Evolutionary conservation across 768 basidiomycete species (phyloP), one percentile per base, ranked within the genome.

Genomic region (Podaxis rugospora): DNA sequence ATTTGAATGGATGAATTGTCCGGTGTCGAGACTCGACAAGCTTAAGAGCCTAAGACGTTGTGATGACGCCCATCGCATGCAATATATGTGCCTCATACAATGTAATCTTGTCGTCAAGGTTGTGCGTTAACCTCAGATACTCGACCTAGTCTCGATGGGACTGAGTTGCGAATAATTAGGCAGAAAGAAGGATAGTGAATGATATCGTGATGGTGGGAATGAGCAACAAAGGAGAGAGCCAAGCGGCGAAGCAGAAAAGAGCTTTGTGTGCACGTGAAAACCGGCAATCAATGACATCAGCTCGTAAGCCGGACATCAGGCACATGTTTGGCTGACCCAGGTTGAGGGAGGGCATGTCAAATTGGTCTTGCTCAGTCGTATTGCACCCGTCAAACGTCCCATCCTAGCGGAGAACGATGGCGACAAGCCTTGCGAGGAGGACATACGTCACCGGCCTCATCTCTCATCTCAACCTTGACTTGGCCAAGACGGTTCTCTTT

Each of bases 401-500:
- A 11, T 16, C 18, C 49, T 39, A 36, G 37, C 37, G 49, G 18
- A 27, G 13, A 21, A 53, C 14, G 3, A 55, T 55, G 59, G 44
- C 46, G 35, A 27, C 42, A n/a, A 37, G 13, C 16, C 21, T 50
- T 37, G 46, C 27, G 21, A 47, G 13, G 32, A 23, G 59, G 35
- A 35, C 35, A 42, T 25, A 55, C 44, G 10, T 57, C 28, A 21
- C 55, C 10, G 35, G 32, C 50, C 39, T 57, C 39, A 21, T 13
- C 9, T 32, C 61, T 28, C 55, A 54, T 28, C 28, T 57, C 18
- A 72, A 67, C 63, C 49, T 79, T 70, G 83, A 87, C 57, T 76
- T 75, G 51, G 75, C 81, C 50, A 88, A 88, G 69, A 80, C 82
- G 3, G 59, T 77, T 5, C 66, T 90, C 1, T 83, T 89, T 63